Evolutionary conservation across 75 land plant genomes (phyloP).

Genomic region (Azolla pinnata): DNA sequence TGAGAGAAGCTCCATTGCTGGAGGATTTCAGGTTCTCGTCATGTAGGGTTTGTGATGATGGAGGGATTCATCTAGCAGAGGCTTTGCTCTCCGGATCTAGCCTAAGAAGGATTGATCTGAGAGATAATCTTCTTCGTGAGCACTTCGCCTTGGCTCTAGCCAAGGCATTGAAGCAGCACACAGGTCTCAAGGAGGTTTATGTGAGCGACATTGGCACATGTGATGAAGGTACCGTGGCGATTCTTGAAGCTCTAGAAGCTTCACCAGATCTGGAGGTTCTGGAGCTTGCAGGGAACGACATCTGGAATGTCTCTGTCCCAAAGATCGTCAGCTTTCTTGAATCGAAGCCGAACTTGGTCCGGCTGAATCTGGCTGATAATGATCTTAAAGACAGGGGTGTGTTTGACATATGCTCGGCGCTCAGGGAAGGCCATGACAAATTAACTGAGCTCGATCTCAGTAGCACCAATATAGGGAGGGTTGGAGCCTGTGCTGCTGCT

Average conservation of each 20-base stretch:
- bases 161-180: conserved; percentile 37
- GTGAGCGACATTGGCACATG: conserved; percentile 60
- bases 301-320: conserved; percentile 45
- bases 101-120: conserved; percentile 59
- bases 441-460: conserved; percentile 74
- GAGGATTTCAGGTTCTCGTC: conserved; percentile 89
- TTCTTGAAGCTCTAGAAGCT: conserved; percentile 57
- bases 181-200: conserved; percentile 29
- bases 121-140: conserved; percentile 84
- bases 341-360: conserved; percentile 38
- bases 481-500: conserved; percentile 75
- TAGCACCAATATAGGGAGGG: conserved; percentile 48
- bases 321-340: conserved; percentile 48
- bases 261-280: conserved; percentile 63
- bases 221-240: conserved; percentile 66
- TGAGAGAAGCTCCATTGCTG: conserved; percentile 44
- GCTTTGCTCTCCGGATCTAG: conserved; percentile 41
- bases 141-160: conserved; percentile 55
- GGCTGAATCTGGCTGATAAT: conserved; percentile 72
- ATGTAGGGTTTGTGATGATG: conserved; percentile 62
- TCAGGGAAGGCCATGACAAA: conserved; percentile 45
- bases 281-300: conserved; percentile 88
- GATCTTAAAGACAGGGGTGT: conserved; percentile 83
- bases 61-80: conserved; percentile 57
- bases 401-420: conserved; percentile 45